Percentiles rank a stretch among this genome's conserved stretches.
These are phyloP conservation scores for Fusarium globosum DNA, from an alignment of 2,329 filamentous ascomycete genomes.

Conservation along the genomic window DNA sequence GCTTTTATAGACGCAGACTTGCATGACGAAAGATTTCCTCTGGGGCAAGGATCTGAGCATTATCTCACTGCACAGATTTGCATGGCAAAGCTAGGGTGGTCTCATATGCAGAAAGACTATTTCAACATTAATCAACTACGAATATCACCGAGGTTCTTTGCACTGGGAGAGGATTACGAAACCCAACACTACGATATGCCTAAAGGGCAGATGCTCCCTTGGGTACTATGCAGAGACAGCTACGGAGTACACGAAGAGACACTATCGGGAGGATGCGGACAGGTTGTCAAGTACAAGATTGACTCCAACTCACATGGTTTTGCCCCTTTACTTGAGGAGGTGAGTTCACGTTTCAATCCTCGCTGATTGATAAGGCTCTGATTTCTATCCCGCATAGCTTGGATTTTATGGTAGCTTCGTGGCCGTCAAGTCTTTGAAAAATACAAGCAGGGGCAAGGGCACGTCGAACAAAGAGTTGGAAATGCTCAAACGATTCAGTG, in stretches of 20 bases:
- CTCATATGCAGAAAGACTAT: neutral
- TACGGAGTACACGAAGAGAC: neutral
- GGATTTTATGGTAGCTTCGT: neutral
- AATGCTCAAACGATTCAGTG: neutral
- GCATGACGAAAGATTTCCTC: neutral
- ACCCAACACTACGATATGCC: neutral
- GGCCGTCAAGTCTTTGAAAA: neutral
- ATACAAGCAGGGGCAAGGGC: rapidly evolving
- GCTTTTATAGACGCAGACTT: neutral
- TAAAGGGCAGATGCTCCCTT: neutral
- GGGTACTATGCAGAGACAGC: neutral
- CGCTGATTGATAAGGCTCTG: rapidly evolving
- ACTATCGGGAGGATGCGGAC: neutral
- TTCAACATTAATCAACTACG: neutral
- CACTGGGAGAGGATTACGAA: rapidly evolving
- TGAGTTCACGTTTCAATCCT: neutral
- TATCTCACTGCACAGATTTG: neutral
- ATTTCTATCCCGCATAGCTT: neutral
- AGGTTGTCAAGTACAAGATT: neutral
- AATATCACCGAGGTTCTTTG: neutral
- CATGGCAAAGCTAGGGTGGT: neutral
- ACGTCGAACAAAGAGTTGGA: neutral
- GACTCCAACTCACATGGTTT: neutral
- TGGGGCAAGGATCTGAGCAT: neutral
- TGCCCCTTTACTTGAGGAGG: neutral